Percentiles rank a stretch among this genome's conserved stretches.
phyloP scores from a whole-genome alignment of 225 moss, liverwort and hornwort species.

The Physcomitrium patens region DNA sequence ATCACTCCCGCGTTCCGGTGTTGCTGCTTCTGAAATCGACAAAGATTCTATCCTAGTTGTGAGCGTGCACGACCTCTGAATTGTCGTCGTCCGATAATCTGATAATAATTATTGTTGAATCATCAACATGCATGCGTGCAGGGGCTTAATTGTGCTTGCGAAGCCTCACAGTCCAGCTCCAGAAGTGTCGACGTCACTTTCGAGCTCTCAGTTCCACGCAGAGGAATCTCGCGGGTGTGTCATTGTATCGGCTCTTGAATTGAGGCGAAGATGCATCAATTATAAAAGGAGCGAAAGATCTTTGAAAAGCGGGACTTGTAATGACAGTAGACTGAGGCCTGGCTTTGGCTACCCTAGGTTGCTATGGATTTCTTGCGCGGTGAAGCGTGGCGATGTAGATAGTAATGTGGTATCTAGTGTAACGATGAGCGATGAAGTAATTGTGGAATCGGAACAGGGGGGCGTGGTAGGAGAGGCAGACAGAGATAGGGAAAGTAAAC shows the following conservation, averaged over 20 bases:
- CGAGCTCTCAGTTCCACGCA: neutral
- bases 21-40: no score
- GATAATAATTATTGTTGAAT: no score
- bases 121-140: conserved; percentile 26
- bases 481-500: no score
- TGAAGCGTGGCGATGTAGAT: conserved; percentile 31
- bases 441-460: conserved; percentile 12
- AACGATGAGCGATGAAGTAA: conserved; percentile 12
- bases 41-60: no score
- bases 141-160: neutral
- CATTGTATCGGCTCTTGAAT: neutral
- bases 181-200: conserved; percentile 8
- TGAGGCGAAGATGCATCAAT: neutral
- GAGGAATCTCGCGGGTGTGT: neutral
- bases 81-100: no score
- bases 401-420: conserved; percentile 7
- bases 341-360: neutral
- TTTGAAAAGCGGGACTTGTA: neutral
- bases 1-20: no score
- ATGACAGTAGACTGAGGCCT: neutral
- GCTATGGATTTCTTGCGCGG: neutral
- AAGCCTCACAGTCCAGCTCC: conserved; percentile 13
- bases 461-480: neutral
- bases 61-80: no score
- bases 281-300: neutral